These are phyloP conservation scores for Calendula officinalis DNA, from an alignment of 129 eudicot species.

Conservation along the genomic window DNA sequence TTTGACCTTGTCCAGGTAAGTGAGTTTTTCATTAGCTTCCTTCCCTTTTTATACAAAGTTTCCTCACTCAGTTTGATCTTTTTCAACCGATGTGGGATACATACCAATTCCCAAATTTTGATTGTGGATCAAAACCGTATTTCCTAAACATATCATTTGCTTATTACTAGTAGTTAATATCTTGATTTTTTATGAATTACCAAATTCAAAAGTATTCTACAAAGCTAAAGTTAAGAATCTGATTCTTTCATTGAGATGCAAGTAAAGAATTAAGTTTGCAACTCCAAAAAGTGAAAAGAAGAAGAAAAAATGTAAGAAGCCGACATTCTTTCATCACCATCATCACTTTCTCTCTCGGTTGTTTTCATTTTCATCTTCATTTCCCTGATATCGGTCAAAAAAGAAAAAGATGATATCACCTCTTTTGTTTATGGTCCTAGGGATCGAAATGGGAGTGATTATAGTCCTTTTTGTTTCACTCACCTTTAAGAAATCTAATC, in stretches of 20 bases:
- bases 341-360: background rate
- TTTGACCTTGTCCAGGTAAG: slow-evolving; percentile 2
- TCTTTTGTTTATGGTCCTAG: slow-evolving; percentile 46
- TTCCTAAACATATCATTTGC: no score
- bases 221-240: slow-evolving; percentile 7
- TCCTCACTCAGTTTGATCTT: background rate
- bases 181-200: background rate
- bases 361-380: background rate
- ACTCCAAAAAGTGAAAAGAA: slow-evolving; percentile 16
- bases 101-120: no score
- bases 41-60: background rate
- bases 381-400: background rate
- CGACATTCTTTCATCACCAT: background rate
- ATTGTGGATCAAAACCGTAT: no score
- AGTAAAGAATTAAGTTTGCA: slow-evolving; percentile 24
- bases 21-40: background rate
- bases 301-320: slow-evolving; percentile 21
- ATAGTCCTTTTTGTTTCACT: slow-evolving; percentile 51
- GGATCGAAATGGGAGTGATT: slow-evolving; percentile 46
- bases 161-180: no score
- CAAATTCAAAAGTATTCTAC: slow-evolving; percentile 8
- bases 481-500: slow-evolving; percentile 64
- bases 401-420: slow-evolving; percentile 38
- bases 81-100: background rate
- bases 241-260: slow-evolving; percentile 34